Percentiles rank a stretch among this genome's conserved stretches.
Conservation (phyloP, 768 basidiomycete genomes). For the Fomitopsis serialis region DNA sequence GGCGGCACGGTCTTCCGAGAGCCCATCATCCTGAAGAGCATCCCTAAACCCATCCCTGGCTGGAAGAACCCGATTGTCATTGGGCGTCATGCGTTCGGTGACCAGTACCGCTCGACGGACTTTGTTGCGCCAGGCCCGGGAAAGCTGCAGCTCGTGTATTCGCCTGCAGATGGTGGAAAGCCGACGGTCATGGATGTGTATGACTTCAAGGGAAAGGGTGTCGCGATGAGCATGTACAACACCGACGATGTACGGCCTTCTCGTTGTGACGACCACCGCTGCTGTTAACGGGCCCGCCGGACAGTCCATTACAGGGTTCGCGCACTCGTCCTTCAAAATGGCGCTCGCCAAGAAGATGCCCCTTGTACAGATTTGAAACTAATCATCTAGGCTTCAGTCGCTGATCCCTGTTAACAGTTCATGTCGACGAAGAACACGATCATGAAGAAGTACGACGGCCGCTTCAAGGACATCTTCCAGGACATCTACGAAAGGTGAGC, state of each 20-base stretch:
- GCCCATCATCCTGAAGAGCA: slow-evolving; percentile 86
- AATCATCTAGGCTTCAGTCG: background rate
- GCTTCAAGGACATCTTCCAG: slow-evolving; percentile 99
- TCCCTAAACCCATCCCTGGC: slow-evolving; percentile 92
- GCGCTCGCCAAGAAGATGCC: slow-evolving; percentile 75
- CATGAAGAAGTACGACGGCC: slow-evolving; percentile 95
- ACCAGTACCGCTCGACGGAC: slow-evolving; percentile 96
- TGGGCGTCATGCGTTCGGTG: slow-evolving; percentile 96
- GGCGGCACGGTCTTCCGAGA: slow-evolving; percentile 99
- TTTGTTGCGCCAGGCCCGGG: slow-evolving; percentile 88
- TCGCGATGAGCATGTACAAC: slow-evolving; percentile 98
- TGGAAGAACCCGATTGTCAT: slow-evolving; percentile 97
- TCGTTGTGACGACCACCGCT: background rate
- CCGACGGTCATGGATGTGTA: slow-evolving; percentile 76
- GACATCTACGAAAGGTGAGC: slow-evolving; percentile 80
- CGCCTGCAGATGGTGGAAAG: slow-evolving; percentile 70
- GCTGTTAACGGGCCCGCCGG: too few relatives aligned
- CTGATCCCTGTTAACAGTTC: slow-evolving; percentile 44
- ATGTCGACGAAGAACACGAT: slow-evolving; percentile 99
- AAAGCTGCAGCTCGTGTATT: slow-evolving; percentile 89
- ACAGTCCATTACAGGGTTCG: slow-evolving; percentile 90
- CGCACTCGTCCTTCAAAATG: slow-evolving; percentile 98
- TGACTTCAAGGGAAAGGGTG: slow-evolving; percentile 89
- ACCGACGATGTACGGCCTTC: slow-evolving; percentile 70
- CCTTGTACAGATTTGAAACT: slow-evolving; percentile 48